Percentiles rank a stretch among this genome's conserved stretches.
These are phyloP conservation scores for Aeminium ludgeri DNA, from an alignment of 495 filamentous ascomycete genomes.

Conservation along the genomic window DNA sequence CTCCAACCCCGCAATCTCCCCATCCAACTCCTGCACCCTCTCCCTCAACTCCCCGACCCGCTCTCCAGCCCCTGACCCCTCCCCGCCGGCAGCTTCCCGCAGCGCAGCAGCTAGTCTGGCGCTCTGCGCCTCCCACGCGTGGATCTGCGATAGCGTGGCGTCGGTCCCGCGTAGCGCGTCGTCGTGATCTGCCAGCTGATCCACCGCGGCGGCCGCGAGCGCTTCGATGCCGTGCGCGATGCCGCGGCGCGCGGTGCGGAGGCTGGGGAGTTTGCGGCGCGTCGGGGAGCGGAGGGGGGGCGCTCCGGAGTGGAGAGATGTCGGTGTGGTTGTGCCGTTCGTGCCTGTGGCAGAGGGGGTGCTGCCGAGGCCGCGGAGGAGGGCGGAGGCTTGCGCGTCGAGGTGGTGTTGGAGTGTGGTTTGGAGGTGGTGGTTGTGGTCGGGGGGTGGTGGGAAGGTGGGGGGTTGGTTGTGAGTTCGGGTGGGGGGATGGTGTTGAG, in stretches of 20 bases:
- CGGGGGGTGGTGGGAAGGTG: constrained; percentile 26
- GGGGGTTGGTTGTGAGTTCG: too few species aligned
- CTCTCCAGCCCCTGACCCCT: constrained; percentile 27
- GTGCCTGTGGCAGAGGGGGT: constrained; percentile 23
- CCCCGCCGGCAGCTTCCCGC: constrained; percentile 32
- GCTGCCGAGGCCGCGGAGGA: constrained; percentile 35
- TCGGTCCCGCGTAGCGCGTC: constrained; percentile 40
- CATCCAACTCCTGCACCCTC: constrained; percentile 24
- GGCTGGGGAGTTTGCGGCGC: constrained; percentile 37
- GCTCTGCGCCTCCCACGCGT: constrained; percentile 39
- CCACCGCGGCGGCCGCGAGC: constrained; percentile 51
- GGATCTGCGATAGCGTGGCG: constrained; percentile 40
- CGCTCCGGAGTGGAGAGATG: constrained; percentile 23
- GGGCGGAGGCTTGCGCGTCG: constrained; percentile 68
- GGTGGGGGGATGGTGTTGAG: too few species aligned
- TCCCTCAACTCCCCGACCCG: constrained; percentile 20
- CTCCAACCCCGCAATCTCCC: constrained; percentile 38
- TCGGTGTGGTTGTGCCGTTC: constrained; percentile 34
- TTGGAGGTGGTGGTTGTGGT: constrained; percentile 47
- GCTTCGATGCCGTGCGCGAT: constrained; percentile 56
- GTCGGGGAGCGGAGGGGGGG: constrained; percentile 13
- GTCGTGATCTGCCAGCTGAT: constrained; percentile 48
- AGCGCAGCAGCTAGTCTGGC: constrained; percentile 32
- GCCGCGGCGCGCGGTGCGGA: constrained; percentile 51
- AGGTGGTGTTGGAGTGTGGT: constrained; percentile 61